A percentile compares a stretch with the other conserved stretches of the same genome.
Conservation (phyloP, 176 grass and related monocot genomes). For the Coix lacrymajobi region DNA sequence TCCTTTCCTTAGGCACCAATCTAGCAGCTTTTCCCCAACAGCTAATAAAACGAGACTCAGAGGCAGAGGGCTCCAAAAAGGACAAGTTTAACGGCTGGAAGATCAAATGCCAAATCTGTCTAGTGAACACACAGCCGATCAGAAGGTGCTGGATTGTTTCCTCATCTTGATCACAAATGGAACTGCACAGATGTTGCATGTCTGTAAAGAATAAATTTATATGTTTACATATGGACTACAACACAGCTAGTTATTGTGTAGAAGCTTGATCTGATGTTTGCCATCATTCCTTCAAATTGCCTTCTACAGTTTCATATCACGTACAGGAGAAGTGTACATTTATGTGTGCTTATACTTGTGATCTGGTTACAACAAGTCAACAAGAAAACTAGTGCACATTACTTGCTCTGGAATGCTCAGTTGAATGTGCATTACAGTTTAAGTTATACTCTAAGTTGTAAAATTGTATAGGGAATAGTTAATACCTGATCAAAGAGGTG, state of each 20-base stretch:
- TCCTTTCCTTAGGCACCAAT: no score
- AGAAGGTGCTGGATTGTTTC: no score
- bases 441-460: neutral
- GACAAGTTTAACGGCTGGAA: no score
- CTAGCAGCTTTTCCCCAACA: no score
- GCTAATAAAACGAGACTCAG: no score
- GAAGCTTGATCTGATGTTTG: constrained; percentile 20
- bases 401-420: constrained; percentile 5
- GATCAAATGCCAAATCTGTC: no score
- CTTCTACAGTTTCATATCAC: neutral
- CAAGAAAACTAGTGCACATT: neutral
- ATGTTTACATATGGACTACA: neutral
- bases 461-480: neutral
- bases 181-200: neutral
- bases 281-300: constrained; percentile 16
- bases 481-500: constrained; percentile 88
- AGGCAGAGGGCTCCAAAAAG: no score
- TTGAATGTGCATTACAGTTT: constrained; percentile 17
- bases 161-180: no score
- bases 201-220: constrained; percentile 3
- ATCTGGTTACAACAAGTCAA: neutral
- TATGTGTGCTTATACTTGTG: constrained; percentile 9
- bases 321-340: neutral
- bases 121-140: no score
- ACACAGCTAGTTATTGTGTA: neutral